Evolutionary conservation across 257 asterid species (phyloP), one percentile per base, ranked within the genome.

Genomic region (Hygrophila difformis): DNA sequence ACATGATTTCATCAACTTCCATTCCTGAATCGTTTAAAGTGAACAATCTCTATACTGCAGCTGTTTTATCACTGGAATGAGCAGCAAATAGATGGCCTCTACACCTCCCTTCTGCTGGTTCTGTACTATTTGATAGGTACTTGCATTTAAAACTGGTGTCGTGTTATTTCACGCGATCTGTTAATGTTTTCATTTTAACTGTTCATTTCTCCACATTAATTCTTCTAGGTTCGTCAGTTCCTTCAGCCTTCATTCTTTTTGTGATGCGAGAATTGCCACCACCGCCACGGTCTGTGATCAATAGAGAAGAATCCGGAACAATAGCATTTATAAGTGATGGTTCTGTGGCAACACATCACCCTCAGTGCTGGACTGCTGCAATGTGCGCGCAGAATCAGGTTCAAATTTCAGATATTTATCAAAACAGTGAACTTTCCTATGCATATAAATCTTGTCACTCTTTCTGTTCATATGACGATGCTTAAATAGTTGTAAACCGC

Each of bases 211-310:
- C 44, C 44, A 39, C 12, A 41, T n/a, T 26, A 15, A 52, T 17
- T 43, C n/a, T 65, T 52, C 59, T 73, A 85, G 98, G 98, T 62
- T 73, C 96, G 47, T 85, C 96, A 7, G 68, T 89, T 59, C 98
- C 98, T 21, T 82, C 98, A 5, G 84, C 75, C 6, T 81, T 79
- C 45, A 67, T 89, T 22, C 53, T 89, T 39, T 74, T 77, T 72
- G 82, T 89, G 80, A 89, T 89, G 98, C 85, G 78, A 68, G 98
- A 89, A 64, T 42, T 89, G 28, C 98, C 98, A 33, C 84, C 87
- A 41, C 82, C 71, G 4, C 84, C 87, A 41, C 82, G 70, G 4
- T 55, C 60, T 13, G 52, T 69, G 55, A 62, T 60, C 23, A 64
- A 56, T 39, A 53, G 80, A 45, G 65, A 72, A 65, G 93, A 77